Evolutionary conservation across 2,329 filamentous ascomycete species (phyloP), one percentile per base, ranked within the genome.

Genomic region (Ustulina deusta): DNA sequence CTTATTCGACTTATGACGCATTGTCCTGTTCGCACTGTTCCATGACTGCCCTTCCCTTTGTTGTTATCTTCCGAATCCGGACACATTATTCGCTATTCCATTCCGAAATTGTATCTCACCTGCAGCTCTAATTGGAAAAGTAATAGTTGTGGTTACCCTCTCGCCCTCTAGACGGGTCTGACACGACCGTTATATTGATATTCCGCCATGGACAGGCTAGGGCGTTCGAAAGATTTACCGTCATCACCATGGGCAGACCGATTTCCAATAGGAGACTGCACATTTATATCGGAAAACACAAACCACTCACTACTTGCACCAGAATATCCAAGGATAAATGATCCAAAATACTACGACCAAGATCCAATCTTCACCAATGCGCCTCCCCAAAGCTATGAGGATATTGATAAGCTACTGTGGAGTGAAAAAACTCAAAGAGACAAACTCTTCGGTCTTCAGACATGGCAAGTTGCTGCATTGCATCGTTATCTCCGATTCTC

Each of bases 321-420:
- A 10, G 20, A 38, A 29, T 38, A 22, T 49, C 57, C 57, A 4
- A 36, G 15, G 20, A 27, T 60, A n/a, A 11, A 38, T 6, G 57
- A 60, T 38, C 57, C 57, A n/a, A 60, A 49, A 20, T 49, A 49
- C 20, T 44, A 60, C 13, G 57, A 60, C 5, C 57, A 9, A 48
- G 42, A 60, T 6, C 29, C n/a, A 5, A 3, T 46, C 6, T 22
- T 11, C 42, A 22, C 6, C 6, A 17, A 46, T 5, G 20, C 3
- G 42, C n/a, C 20, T 1, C 42, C 57, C 2, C 6, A 25, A 11
- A 38, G 6, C 29, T 4, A 60, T 27, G 22, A 11, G 22, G 54
- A 57, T n/a, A 44, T 44, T 32, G 54, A 57, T n/a, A 44, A 20
- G 22, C 1, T 42, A 2, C 9, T 57, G 11, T 42, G 15, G 13